Evolutionary conservation across 2,329 filamentous ascomycete genomes (phyloP), one percentile per base, ranked within the genome.

Genomic region (Botrytis deweyae): DNA sequence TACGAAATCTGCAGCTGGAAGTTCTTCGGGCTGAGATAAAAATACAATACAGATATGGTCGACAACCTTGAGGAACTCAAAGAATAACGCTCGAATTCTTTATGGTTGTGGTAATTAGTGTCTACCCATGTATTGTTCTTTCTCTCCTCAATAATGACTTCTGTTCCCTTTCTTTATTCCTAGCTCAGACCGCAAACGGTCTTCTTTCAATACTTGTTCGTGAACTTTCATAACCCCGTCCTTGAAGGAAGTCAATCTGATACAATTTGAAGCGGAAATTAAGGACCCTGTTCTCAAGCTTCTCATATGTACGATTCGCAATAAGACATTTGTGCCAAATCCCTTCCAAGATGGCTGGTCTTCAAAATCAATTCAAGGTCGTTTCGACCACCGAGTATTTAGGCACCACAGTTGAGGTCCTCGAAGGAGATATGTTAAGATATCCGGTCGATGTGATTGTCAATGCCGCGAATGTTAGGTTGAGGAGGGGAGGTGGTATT

Each of bases 401-500:
- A 58, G 49, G n/a, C 66, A 68, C 66, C n/a, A 58, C n/a, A 25
- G 36, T 68, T 42, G 66, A 68, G 49, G n/a, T 58, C 5, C 25
- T 68, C 18, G 6, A 25, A 4, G 68, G 68, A 22, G 20, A 70
- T 36, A 4, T 62, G 12, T 46, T 70, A 16, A 36, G 16, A 20
- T 59, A 59, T 44, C 68, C 68, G 12, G 52, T 70, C 12, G 68
- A 70, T 36, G 68, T 70, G 29, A 70, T 70, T 46, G 52, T 70
- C 10, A 70, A 70, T 70, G 38, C 55, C 18, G 29, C 52, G 33
- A 62, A 62, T 70, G 25, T n/a, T 22, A 22, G 7, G 0, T 46
- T 70, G 9, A 14, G 25, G 22, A 40, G 4, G 16, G 68, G 55
- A n/a, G 20, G 25, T 12, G 52, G 22, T 36, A 9, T 70, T 8